Evolutionary conservation across 2,329 filamentous ascomycete species (phyloP).

Genomic region (Ceratocystis alfenasii): DNA sequence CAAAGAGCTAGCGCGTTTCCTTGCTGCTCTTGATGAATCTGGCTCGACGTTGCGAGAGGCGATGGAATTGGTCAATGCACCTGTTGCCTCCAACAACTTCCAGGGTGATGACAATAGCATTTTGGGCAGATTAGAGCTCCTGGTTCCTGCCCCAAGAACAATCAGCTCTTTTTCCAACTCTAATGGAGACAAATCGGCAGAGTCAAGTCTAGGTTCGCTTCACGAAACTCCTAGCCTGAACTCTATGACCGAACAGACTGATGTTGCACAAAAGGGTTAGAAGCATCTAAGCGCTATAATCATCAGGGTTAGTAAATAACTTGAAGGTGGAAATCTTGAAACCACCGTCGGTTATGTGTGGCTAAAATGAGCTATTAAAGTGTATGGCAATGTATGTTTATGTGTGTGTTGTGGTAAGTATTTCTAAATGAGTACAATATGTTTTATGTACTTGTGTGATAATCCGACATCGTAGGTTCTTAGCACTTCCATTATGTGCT

Average conservation of each 20-base stretch:
- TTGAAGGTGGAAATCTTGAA: too few relatives aligned
- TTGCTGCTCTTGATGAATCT: constrained; percentile 81
- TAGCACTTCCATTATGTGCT: background rate
- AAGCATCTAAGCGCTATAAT: background rate
- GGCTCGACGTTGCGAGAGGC: constrained; percentile 67
- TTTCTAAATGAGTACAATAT: too few relatives aligned
- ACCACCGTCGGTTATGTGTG: too few relatives aligned
- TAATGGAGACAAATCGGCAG: constrained; percentile 25
- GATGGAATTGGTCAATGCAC: constrained; percentile 48
- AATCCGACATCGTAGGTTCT: background rate
- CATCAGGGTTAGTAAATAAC: background rate
- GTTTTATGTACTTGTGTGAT: too few relatives aligned
- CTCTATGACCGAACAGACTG: constrained; percentile 9
- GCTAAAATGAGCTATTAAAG: too few relatives aligned
- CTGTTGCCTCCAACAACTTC: constrained; percentile 25
- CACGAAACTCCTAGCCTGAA: constrained; percentile 16
- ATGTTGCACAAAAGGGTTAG: constrained; percentile 12
- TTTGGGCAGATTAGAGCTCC: constrained; percentile 14
- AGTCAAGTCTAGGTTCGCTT: constrained; percentile 26
- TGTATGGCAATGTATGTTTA: too few relatives aligned
- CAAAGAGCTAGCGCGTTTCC: constrained; percentile 85
- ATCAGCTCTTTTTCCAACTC: constrained; percentile 12
- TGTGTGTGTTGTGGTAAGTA: too few relatives aligned
- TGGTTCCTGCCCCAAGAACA: constrained; percentile 12
- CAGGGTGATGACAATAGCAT: constrained; percentile 28